Base-by-base conservation (phyloP, 352 stramenopile genomes). In the Phytophthora foliorum region DNA sequence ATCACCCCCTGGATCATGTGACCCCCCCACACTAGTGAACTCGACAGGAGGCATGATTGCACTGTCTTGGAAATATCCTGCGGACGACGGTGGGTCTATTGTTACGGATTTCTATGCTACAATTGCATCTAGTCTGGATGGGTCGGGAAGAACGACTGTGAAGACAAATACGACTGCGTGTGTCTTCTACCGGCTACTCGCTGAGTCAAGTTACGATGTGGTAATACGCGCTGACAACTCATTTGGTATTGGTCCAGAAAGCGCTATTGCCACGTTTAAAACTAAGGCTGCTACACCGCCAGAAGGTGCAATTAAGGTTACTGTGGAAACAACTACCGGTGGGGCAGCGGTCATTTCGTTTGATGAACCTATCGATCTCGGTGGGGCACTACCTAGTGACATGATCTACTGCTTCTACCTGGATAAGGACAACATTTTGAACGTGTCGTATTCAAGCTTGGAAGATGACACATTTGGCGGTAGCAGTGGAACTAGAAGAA, bases 361-460 rank as follows among this genome's bases (percentile, higher is more conserved):
- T 58, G 75, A 79, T n/a, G 78, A 87, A 10, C 85, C 85, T 0
- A 39, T 75, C 0, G 85, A 93, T 45, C 49, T 90, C 8, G 85
- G 85, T 6, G 85, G 85, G 16, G 74, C 68, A 2, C 27, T 27
- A 11, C 50, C 66, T 1, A 67, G 46, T 19, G 46, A 78, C 8
- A 80, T 93, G 60, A 38, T 75, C 4, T 93, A 91, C 42, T 69
- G 55, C 32, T 65, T 93, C 2, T 82, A 79, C 41, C 60, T 90
- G 0, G 76, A 91, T 51, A 57, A 45, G 21, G 59, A 80, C 6
- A 63, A 79, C 32, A 54, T 51, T 0, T 21, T 75, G 2, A 89
- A 84, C 9, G 49, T 92, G 22, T 81, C 74, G 2, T 89, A 81
- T 34, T 42, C 56, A 11, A 70, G 7, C n/a, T 48, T 78, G 13